phyloP scores from a whole-genome alignment of 768 basidiomycete genomes.

The Solioccasus polychromus region DNA sequence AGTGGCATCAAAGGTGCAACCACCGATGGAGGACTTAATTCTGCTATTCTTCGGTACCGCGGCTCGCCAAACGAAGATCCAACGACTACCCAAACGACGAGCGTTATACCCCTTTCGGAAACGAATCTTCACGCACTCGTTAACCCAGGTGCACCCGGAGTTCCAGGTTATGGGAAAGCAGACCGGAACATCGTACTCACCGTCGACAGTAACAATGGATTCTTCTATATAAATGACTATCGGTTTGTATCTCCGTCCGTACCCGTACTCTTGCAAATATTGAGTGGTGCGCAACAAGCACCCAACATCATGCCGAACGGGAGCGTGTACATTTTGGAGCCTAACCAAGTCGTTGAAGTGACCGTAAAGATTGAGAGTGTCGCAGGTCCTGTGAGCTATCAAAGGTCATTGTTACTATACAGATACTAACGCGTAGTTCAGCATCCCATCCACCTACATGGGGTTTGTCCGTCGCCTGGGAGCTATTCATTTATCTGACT shows the following conservation, averaged over 20 bases:
- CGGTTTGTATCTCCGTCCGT: slow-evolving; percentile 29
- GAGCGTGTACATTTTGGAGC: slow-evolving; percentile 20
- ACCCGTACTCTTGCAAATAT: slow-evolving; percentile 44
- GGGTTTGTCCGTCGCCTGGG: slow-evolving; percentile 13
- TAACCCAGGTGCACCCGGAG: slow-evolving; percentile 29
- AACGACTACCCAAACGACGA: slow-evolving; percentile 33
- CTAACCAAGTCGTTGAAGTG: slow-evolving; percentile 30
- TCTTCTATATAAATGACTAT: slow-evolving; percentile 25
- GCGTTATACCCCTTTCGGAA: too few species aligned
- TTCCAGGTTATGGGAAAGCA: slow-evolving; percentile 34
- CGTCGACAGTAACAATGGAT: slow-evolving; percentile 18
- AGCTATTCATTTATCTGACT: neutral
- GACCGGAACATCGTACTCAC: slow-evolving; percentile 38
- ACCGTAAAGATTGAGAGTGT: slow-evolving; percentile 10
- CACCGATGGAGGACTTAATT: slow-evolving; percentile 33
- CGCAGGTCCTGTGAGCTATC: slow-evolving; percentile 22
- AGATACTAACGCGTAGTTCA: slow-evolving; percentile 5
- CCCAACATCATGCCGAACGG: slow-evolving; percentile 23
- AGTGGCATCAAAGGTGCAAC: neutral
- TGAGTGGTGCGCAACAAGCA: slow-evolving; percentile 39
- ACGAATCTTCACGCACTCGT: slow-evolving; percentile 34
- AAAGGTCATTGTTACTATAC: neutral
- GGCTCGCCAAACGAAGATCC: slow-evolving; percentile 38
- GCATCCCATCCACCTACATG: slow-evolving; percentile 31
- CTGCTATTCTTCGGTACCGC: slow-evolving; percentile 41